Evolutionary conservation across 306 rosid species (phyloP).

Genomic region (Styphnolobium japonicum): DNA sequence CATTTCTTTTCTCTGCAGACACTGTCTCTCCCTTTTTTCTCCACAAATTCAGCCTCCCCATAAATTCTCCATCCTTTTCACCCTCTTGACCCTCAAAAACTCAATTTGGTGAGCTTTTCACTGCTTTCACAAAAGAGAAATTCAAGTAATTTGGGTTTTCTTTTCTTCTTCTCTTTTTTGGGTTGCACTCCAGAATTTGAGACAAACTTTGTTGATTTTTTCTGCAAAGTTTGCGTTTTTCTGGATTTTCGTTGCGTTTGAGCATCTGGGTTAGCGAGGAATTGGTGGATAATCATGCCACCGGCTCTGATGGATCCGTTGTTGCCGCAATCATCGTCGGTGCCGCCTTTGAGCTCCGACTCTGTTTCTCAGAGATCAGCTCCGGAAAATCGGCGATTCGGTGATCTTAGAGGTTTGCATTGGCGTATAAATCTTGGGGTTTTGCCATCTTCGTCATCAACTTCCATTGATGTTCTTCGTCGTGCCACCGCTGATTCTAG

Average conservation of each 20-base stretch:
- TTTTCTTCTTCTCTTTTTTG: not conserved
- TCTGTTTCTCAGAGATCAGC: conserved; percentile 40
- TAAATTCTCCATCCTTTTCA: not conserved
- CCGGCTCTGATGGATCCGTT: conserved; percentile 53
- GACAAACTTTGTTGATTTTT: not conserved
- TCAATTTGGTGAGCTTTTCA: not conserved
- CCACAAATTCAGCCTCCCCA: not conserved
- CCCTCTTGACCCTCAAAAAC: not conserved
- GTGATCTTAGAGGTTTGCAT: conserved; percentile 73
- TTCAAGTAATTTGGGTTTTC: not conserved
- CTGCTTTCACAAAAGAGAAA: not conserved
- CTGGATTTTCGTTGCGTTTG: not conserved
- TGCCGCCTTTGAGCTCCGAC: conserved; percentile 21
- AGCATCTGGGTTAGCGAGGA: conserved; percentile 31
- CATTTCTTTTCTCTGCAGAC: not conserved
- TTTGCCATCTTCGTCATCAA: conserved; percentile 55
- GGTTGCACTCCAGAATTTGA: not conserved
- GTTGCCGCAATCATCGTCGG: conserved; percentile 39
- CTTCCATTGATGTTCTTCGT: conserved; percentile 84
- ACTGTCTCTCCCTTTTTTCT: not conserved
- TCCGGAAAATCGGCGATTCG: conserved; percentile 51
- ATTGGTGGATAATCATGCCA: conserved; percentile 45
- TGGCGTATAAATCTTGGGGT: conserved; percentile 97
- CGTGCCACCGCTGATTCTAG: conserved; percentile 84
- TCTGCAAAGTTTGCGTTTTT: not conserved